Conservation (phyloP, 108 stramenopile genomes). For the Cylindrotheca closterium region DNA sequence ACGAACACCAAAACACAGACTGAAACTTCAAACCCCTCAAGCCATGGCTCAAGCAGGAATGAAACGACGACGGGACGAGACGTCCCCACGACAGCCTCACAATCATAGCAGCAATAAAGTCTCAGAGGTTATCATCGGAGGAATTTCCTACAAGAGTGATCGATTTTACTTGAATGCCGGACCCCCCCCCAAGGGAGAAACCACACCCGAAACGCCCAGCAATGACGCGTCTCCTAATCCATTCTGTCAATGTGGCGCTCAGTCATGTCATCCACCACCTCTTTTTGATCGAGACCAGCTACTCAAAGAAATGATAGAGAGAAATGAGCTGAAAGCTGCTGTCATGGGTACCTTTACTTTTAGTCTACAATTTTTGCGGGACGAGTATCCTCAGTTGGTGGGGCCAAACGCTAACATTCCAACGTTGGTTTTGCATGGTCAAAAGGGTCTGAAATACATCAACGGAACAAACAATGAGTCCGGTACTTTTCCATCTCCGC, state of each 20-base stretch:
- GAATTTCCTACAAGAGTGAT: slow-evolving; percentile 38
- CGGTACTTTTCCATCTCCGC: background rate
- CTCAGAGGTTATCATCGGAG: slow-evolving; percentile 13
- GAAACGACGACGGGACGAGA: background rate
- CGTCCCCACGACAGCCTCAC: background rate
- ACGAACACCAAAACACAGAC: background rate
- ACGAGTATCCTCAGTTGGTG: slow-evolving; percentile 35
- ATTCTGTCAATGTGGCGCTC: slow-evolving; percentile 36
- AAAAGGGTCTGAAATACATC: slow-evolving; percentile 39
- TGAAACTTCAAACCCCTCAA: background rate
- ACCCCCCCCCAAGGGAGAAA: background rate
- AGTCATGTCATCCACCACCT: slow-evolving; percentile 34
- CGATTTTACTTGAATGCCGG: slow-evolving; percentile 41
- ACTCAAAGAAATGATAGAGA: slow-evolving; percentile 38
- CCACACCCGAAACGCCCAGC: background rate
- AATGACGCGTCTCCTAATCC: background rate
- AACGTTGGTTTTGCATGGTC: slow-evolving; percentile 74
- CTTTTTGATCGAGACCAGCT: slow-evolving; percentile 62
- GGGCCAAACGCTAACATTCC: slow-evolving; percentile 41
- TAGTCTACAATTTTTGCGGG: slow-evolving; percentile 24
- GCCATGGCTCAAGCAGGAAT: background rate
- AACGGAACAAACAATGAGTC: background rate
- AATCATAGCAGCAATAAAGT: background rate
- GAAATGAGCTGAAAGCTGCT: slow-evolving; percentile 53
- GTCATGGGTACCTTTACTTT: slow-evolving; percentile 66